These are phyloP conservation scores for Castanea crenata DNA, from an alignment of 306 rosid genomes.

Conservation along the genomic window DNA sequence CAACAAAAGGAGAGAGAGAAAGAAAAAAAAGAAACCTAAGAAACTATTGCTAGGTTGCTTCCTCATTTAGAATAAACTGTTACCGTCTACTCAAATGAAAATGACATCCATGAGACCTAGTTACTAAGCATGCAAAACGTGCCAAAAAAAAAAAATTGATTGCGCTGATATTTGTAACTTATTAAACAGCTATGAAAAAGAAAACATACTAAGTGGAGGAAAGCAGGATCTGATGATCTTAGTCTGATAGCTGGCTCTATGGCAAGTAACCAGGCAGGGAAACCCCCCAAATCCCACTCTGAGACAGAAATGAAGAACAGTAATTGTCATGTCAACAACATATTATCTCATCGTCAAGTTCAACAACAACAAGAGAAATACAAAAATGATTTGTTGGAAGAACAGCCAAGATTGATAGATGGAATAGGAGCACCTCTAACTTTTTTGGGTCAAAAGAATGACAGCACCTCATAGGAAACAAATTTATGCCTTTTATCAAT, in stretches of 20 bases:
- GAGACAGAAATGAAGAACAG: conserved; percentile 28
- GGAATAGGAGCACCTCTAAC: neutral
- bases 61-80: neutral
- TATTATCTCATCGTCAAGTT: conserved; percentile 9
- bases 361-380: conserved; percentile 17
- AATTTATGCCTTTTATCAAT: neutral
- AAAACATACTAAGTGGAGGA: conserved; percentile 67
- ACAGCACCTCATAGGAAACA: conserved; percentile 1
- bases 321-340: neutral
- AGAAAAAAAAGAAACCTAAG: too few species aligned
- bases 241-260: conserved; percentile 59
- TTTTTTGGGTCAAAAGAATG: neutral
- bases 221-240: conserved; percentile 77
- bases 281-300: conserved; percentile 99
- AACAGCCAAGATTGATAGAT: neutral
- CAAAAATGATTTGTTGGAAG: neutral
- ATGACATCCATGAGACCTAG: neutral
- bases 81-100: neutral
- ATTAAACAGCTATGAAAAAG: neutral
- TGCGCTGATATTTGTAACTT: neutral
- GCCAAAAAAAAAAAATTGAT: neutral
- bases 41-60: neutral
- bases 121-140: neutral
- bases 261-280: conserved; percentile 83
- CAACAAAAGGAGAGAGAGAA: too few species aligned